Conservation (phyloP, 768 basidiomycete genomes). For the Auricularia heimuer region DNA sequence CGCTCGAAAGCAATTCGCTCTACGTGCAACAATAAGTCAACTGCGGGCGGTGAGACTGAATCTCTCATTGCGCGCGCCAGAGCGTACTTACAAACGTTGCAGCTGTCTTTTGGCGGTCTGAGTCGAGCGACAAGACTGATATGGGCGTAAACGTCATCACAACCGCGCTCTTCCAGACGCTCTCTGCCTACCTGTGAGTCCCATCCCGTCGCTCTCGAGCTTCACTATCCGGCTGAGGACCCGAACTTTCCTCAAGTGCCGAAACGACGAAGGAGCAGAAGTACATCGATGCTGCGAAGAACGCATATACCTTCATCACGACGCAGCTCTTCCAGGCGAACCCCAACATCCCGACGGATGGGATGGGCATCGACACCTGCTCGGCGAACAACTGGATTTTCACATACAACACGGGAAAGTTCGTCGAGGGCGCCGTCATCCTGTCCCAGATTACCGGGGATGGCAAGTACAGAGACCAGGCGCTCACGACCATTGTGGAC, state of each 20-base stretch:
- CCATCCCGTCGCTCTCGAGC: not conserved
- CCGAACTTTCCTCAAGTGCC: conserved; percentile 38
- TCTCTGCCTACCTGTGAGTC: not conserved
- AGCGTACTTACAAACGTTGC: not conserved
- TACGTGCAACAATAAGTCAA: conserved; percentile 40
- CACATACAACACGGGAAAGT: conserved; percentile 48
- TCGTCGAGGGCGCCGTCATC: conserved; percentile 41
- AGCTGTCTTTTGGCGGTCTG: conserved; percentile 43
- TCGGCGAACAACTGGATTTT: conserved; percentile 38
- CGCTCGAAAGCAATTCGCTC: conserved; percentile 33
- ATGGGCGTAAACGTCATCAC: conserved; percentile 39
- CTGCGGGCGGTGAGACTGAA: conserved; percentile 33
- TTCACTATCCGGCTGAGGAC: not conserved
- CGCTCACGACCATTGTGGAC: conserved; percentile 29
- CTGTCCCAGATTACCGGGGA: conserved; percentile 34
- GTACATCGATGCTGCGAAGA: conserved; percentile 37
- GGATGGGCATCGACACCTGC: conserved; percentile 37
- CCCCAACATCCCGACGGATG: conserved; percentile 35
- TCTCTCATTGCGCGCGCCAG: too few relatives aligned
- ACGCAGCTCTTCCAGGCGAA: conserved; percentile 32
- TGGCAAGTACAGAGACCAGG: conserved; percentile 28
- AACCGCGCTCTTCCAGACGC: not conserved
- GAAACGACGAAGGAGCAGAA: conserved; percentile 34
- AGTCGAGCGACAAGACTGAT: conserved; percentile 29
- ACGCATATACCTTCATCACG: conserved; percentile 40